Evolutionary conservation across 108 stramenopile genomes (phyloP).

Genomic region (Craspedostauros australis): DNA sequence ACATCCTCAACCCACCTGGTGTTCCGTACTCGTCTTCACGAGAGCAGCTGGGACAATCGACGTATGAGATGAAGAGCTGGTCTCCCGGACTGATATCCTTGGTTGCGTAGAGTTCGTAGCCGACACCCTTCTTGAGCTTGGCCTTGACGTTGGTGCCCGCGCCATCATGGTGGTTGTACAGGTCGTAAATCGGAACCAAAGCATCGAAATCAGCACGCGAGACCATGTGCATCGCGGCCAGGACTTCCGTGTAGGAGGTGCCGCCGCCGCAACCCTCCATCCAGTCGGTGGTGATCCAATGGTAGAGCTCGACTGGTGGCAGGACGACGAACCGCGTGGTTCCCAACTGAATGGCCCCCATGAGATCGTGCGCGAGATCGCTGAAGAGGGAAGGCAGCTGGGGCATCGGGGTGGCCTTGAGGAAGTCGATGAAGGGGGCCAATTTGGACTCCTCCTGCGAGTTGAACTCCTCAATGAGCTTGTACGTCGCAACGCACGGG

Average conservation of each 20-base stretch:
- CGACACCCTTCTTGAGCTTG: background rate
- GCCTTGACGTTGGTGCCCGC: slow-evolving; percentile 12
- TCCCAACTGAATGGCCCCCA: background rate
- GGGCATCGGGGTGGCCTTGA: slow-evolving; percentile 31
- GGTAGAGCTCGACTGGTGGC: background rate
- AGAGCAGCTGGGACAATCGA: slow-evolving; percentile 5
- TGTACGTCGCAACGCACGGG: slow-evolving; percentile 15
- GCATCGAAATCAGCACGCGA: background rate
- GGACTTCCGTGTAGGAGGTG: background rate
- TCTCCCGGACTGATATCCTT: slow-evolving; percentile 17
- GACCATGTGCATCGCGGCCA: background rate
- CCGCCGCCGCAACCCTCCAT: background rate
- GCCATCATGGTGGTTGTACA: slow-evolving; percentile 26
- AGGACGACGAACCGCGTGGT: background rate
- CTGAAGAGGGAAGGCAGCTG: slow-evolving; percentile 18
- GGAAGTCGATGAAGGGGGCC: slow-evolving; percentile 58
- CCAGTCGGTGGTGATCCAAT: background rate
- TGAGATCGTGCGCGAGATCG: background rate
- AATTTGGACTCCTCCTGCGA: slow-evolving; percentile 45
- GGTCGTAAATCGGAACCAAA: slow-evolving; percentile 27
- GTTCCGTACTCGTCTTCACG: slow-evolving; percentile 8
- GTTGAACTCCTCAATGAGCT: slow-evolving; percentile 27
- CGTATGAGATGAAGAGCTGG: slow-evolving; percentile 11
- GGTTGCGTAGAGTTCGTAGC: slow-evolving; percentile 2
- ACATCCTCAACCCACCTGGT: slow-evolving; percentile 3